Conservation (phyloP, 225 moss, liverwort and hornwort species). For the Antitrichia curtipendula region DNA sequence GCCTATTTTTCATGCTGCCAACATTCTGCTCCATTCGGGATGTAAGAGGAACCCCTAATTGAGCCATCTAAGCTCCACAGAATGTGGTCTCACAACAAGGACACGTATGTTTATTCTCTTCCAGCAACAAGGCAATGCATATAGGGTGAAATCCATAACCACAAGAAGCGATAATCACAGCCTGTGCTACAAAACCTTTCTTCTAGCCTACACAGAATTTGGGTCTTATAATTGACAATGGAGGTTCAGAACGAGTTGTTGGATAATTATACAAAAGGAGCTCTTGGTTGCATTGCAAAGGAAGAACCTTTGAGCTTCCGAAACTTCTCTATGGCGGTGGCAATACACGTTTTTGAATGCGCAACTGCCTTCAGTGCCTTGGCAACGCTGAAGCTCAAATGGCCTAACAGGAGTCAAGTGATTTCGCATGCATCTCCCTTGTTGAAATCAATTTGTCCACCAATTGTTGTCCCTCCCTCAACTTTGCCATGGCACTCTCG, state of each 20-base stretch:
- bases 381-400: neutral
- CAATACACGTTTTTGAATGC: neutral
- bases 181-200: neutral
- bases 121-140: neutral
- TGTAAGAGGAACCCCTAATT: neutral
- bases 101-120: neutral
- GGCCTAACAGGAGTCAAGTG: too few relatives aligned
- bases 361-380: neutral
- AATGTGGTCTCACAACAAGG: neutral
- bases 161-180: neutral
- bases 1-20: neutral
- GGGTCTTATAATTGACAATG: neutral
- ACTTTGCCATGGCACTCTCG: neutral
- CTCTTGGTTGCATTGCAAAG: neutral
- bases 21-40: neutral
- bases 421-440: neutral
- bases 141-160: neutral
- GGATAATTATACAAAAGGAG: neutral
- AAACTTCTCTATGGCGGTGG: neutral
- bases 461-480: neutral
- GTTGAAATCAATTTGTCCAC: neutral
- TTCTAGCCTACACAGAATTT: neutral
- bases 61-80: too few relatives aligned
- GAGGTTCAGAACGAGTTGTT: neutral
- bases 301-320: neutral